Evolutionary conservation across 1,284 basidiomycete genomes (phyloP), one percentile per base, ranked within the genome.

Genomic region (Cryptococcus neoformans): DNA sequence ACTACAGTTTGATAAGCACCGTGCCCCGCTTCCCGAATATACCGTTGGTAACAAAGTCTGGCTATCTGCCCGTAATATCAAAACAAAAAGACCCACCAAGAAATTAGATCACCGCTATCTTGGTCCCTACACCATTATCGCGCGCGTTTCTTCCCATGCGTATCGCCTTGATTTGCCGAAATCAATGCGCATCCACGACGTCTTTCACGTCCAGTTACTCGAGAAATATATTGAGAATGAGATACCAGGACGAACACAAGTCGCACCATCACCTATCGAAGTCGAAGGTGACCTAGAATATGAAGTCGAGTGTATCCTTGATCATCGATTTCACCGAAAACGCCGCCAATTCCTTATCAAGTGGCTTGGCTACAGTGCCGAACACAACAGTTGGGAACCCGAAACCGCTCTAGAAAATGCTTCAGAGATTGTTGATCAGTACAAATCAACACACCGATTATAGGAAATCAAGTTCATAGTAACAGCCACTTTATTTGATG

Each of bases 91-190:
- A 10, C 80, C 79, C 0, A 70, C 78, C 6, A 59, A 72, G 55
- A 81, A 81, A 62, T 71, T 81, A 34, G 73, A 58, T 38, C 65
- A 77, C 45, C 63, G 66, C 0, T 63, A 62, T 14, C 65, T 80
- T 8, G 80, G 81, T 45, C 57, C 57, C 7, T 58, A 34, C 49
- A 41, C 4, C 7, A 55, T 58, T 12, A n/a, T 28, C 7, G 37
- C 51, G 36, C 8, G 42, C 9, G 51, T 58, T 4, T 50, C 47
- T 12, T 28, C 39, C 6, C 57, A 51, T 42, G 57, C 57, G 1
- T 58, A 42, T 38, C 38, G 42, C 11, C 49, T 59, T 3, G 50
- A 55, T 6, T 49, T 59, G 6, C 54, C 54, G 28, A 7, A 21
- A 34, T 10, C 35, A 12, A 55, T 55, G 57, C 17, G 47, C 2